Evolutionary conservation across 331 rosid genomes (phyloP).

Genomic region (Dryas integrifolia): DNA sequence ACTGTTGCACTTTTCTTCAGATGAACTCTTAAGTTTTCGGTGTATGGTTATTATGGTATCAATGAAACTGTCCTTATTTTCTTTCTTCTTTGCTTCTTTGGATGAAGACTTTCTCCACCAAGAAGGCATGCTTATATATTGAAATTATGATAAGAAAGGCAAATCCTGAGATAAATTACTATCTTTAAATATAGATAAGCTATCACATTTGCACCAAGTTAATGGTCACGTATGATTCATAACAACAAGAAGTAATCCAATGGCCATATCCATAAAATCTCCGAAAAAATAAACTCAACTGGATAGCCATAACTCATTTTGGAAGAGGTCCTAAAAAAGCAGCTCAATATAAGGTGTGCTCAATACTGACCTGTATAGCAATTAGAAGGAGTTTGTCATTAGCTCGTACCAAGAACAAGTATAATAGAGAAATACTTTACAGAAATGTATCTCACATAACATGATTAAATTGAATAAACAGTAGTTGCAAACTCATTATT

Average conservation of each 20-base stretch:
- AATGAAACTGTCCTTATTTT: conserved; percentile 36
- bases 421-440: background rate
- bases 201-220: conserved; percentile 20
- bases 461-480: background rate
- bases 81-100: conserved; percentile 47
- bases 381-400: background rate
- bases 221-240: conserved; percentile 16
- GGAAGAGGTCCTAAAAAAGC: conserved; percentile 6
- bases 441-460: background rate
- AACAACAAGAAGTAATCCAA: conserved; percentile 10
- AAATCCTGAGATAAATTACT: background rate
- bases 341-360: conserved; percentile 13
- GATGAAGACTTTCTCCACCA: conserved; percentile 58
- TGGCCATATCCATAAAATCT: conserved; percentile 5
- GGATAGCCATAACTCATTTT: conserved; percentile 6
- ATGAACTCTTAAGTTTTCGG: conserved; percentile 37
- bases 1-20: conserved; percentile 33
- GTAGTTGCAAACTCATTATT: background rate
- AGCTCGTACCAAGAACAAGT: conserved; percentile 11
- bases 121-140: conserved; percentile 39
- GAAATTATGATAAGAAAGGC: background rate
- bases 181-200: conserved; percentile 21
- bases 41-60: conserved; percentile 39
- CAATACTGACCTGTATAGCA: conserved; percentile 19
- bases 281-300: background rate